A percentile compares a stretch with the other conserved stretches of the same genome.
phyloP scores from a whole-genome alignment of 495 filamentous ascomycete genomes.

The Penicillium waksmanii region DNA sequence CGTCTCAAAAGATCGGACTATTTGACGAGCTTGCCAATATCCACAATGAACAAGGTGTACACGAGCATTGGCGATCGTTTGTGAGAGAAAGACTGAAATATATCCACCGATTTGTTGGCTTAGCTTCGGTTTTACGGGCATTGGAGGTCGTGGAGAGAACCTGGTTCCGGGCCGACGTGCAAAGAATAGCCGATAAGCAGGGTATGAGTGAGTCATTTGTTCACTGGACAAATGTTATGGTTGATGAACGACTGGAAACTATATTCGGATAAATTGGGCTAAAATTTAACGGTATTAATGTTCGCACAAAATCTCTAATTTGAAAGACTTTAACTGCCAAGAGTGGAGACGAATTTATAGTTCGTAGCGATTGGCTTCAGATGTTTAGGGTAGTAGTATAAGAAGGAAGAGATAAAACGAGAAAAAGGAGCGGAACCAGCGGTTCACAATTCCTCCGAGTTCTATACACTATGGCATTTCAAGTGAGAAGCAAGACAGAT shows the following conservation, averaged over 20 bases:
- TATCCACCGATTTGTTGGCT: not conserved
- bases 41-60: not conserved
- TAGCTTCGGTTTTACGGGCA: not conserved
- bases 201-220: not conserved
- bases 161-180: not conserved
- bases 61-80: not conserved
- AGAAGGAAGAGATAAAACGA: too few relatives aligned
- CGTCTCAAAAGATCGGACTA: not conserved
- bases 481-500: not conserved
- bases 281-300: not conserved
- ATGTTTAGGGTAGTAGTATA: too few relatives aligned
- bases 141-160: not conserved
- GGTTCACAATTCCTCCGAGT: not conserved
- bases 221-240: not conserved
- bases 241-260: not conserved
- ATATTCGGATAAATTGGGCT: not conserved
- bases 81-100: not conserved
- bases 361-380: not conserved
- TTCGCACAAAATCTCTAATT: not conserved
- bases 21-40: not conserved
- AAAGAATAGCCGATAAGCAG: not conserved
- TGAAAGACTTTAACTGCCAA: not conserved
- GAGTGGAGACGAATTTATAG: not conserved
- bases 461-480: not conserved
- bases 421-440: too few relatives aligned